Evolutionary conservation across 352 stramenopile species (phyloP).

Genomic region (Pythium brachiatum): DNA sequence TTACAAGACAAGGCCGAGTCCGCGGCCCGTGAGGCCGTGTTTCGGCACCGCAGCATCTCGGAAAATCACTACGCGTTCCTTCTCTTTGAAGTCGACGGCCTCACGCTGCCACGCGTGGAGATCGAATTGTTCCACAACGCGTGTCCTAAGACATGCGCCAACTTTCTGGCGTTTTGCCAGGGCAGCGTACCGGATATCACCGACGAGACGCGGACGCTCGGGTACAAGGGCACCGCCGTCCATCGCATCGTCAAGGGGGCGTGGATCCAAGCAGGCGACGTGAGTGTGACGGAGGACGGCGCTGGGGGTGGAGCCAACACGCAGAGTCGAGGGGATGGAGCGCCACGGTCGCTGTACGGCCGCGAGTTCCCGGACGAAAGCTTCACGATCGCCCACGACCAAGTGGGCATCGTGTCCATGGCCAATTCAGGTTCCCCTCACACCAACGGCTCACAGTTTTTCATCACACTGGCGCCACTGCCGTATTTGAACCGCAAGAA

Average conservation of each 20-base stretch:
- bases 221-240: constrained; percentile 55
- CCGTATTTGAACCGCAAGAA: constrained; percentile 70
- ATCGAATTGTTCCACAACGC: constrained; percentile 63
- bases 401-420: constrained; percentile 90
- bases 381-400: constrained; percentile 65
- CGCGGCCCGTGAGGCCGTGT: constrained; percentile 39
- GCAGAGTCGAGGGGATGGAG: constrained; percentile 36
- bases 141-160: constrained; percentile 68
- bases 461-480: constrained; percentile 92
- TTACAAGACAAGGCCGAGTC: constrained; percentile 48
- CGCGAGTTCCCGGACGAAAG: constrained; percentile 69
- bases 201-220: constrained; percentile 35
- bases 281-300: constrained; percentile 29
- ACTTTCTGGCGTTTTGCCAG: constrained; percentile 74
- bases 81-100: constrained; percentile 58
- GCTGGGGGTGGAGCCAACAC: neutral
- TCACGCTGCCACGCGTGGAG: constrained; percentile 58
- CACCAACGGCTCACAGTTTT: constrained; percentile 99
- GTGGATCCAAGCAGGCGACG: constrained; percentile 78
- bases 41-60: constrained; percentile 41
- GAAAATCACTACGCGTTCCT: constrained; percentile 60
- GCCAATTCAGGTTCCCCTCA: constrained; percentile 91
- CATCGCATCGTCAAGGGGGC: constrained; percentile 62
- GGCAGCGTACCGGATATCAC: constrained; percentile 40
- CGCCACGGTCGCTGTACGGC: constrained; percentile 56